Conservation (phyloP, 441 rosid species). For the Geranium incanum region DNA sequence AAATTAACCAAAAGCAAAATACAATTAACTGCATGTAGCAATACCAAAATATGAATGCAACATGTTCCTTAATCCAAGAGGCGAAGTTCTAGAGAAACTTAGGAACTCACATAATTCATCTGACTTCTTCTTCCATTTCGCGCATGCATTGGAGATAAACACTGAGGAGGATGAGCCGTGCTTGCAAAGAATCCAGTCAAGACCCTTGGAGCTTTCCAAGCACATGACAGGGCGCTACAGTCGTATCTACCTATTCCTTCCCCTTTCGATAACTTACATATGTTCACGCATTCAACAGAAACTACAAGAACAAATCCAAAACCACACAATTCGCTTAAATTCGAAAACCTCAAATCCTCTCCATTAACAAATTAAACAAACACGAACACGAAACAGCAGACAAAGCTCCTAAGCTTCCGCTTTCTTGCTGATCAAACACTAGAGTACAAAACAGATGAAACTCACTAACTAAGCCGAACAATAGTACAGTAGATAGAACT, state of each 20-base stretch:
- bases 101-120: slow-evolving; percentile 40
- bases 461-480: background rate
- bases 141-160: slow-evolving; percentile 31
- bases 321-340: slow-evolving; percentile 17
- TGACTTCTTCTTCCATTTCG: slow-evolving; percentile 40
- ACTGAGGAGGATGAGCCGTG: slow-evolving; percentile 58
- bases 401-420: no score
- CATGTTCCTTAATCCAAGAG: background rate
- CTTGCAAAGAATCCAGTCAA: slow-evolving; percentile 81
- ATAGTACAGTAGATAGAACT: background rate
- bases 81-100: background rate
- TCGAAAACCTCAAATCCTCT: background rate
- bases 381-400: background rate
- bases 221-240: slow-evolving; percentile 71
- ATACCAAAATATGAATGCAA: background rate
- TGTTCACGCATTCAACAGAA: slow-evolving; percentile 73
- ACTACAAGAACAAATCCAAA: slow-evolving; percentile 34
- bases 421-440: no score
- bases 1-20: background rate
- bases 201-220: slow-evolving; percentile 86
- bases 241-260: slow-evolving; percentile 60
- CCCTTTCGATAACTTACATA: slow-evolving; percentile 65
- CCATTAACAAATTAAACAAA: background rate
- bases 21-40: background rate
- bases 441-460: background rate